phyloP scores from a whole-genome alignment of 23 red algal genomes.

The Gracilaria vermiculophylla region DNA sequence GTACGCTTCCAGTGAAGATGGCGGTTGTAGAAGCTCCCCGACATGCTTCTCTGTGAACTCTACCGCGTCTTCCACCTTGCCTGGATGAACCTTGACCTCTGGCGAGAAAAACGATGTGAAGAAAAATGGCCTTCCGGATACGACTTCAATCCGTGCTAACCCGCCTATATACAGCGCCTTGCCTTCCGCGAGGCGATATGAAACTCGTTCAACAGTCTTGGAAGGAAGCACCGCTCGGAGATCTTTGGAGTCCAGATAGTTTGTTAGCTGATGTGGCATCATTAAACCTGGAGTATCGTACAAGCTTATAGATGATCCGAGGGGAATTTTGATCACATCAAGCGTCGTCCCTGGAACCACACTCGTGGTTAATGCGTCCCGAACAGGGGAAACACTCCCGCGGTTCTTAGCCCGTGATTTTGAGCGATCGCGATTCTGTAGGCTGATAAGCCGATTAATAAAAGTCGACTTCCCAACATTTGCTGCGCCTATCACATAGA shows the following conservation, averaged over 20 bases:
- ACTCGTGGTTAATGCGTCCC: slow-evolving; percentile 75
- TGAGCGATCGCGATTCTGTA: background rate
- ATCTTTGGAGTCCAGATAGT: slow-evolving; percentile 70
- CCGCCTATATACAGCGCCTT: slow-evolving; percentile 92
- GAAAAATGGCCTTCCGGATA: slow-evolving; percentile 81
- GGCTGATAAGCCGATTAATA: slow-evolving; percentile 77
- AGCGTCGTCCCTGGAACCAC: slow-evolving; percentile 95
- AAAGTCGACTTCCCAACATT: slow-evolving; percentile 98
- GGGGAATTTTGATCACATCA: slow-evolving; percentile 77
- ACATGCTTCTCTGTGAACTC: slow-evolving; percentile 64
- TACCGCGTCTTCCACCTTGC: slow-evolving; percentile 45
- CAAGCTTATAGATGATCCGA: slow-evolving; percentile 53
- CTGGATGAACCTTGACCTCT: slow-evolving; percentile 92
- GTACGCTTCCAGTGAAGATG: slow-evolving; percentile 42
- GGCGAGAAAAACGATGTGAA: slow-evolving; percentile 81
- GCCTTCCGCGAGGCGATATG: slow-evolving; percentile 73
- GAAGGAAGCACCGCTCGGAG: slow-evolving; percentile 85
- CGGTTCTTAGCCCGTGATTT: background rate
- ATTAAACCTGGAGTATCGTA: slow-evolving; percentile 97
- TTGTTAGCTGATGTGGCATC: slow-evolving; percentile 82
- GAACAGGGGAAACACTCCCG: background rate
- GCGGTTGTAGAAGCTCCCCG: slow-evolving; percentile 66
- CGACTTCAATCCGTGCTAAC: slow-evolving; percentile 79
- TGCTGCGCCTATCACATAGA: slow-evolving; percentile 94
- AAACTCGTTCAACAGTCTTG: slow-evolving; percentile 61